Base-by-base conservation (phyloP, 805 yeast species). In the Nakazawaea anatomiae region DNA sequence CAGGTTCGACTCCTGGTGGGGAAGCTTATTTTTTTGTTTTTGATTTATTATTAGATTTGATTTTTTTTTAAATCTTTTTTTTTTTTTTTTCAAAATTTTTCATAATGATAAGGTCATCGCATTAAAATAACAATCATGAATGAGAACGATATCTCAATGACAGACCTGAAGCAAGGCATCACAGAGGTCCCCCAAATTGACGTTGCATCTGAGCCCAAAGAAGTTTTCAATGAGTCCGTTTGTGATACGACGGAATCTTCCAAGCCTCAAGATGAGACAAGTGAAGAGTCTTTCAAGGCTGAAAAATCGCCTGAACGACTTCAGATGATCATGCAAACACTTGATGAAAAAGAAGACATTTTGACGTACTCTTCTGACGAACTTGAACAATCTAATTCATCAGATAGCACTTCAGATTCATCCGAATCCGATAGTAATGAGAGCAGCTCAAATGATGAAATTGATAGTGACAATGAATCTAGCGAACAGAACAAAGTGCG, bases 1-100 rank as follows among this genome's bases (percentile, higher is more conserved):
- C 76, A 73, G 77, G 77, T 73, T 73, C 76, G 74, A 73, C 73
- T 73, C 77, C 77, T 73, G 77, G 74, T 73, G 75, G 75, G 75
- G 72, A 67, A 68, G 71, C 60, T 53, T 55, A 54, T 53, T 57
- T 54, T 61, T 60, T 54, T 44, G 11, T 48, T 49, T 42, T 31
- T 35, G 29, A 2, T 31, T 35, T 38, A 10, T 2, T 39, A 38
- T 6, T 10, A 12, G 39, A 40, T 36, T 32, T 32, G 28, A 31
- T n/a, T 36, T 9, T 42, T 39, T 39, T 27, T 44, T 41, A 39
- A 42, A n/a, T n/a, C n/a, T n/a, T n/a, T 45, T 38, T 38, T 38
- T 30, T 38, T 38, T 6, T 38, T 38, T 38, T 12, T 18, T 8
- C 18, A 38, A 12, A 38, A 11, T 10, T 38, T 38, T 38, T 12